Evolutionary conservation across 140 eudicot species (phyloP).

Genomic region (Erigeron philadelphicus): DNA sequence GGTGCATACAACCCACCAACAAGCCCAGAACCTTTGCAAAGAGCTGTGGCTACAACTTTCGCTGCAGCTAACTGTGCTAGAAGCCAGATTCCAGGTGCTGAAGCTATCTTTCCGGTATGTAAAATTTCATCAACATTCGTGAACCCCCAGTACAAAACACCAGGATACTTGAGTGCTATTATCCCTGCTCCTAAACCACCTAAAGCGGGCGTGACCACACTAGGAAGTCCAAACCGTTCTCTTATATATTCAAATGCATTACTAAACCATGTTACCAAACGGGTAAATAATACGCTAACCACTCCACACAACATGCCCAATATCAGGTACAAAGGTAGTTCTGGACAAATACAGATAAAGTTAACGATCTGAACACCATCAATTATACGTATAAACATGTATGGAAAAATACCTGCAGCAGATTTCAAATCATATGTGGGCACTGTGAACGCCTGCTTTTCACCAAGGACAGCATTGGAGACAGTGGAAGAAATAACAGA

Average conservation of each 20-base stretch:
- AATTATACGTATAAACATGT: background rate
- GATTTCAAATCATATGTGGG: constrained; percentile 95
- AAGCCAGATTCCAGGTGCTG: constrained; percentile 98
- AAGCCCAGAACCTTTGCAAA: constrained; percentile 94
- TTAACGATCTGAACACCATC: background rate
- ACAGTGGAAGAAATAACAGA: constrained; percentile 96
- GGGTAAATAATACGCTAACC: constrained; percentile 82
- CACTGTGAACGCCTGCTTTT: constrained; percentile 96
- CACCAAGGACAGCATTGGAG: constrained; percentile 85
- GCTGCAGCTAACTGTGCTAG: constrained; percentile 90
- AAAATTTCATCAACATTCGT: constrained; percentile 92
- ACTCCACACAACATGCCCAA: constrained; percentile 98
- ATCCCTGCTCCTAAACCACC: constrained; percentile 96
- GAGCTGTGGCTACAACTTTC: constrained; percentile 92
- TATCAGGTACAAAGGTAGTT: constrained; percentile 83
- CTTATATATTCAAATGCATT: constrained; percentile 61
- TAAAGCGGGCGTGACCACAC: constrained; percentile 86
- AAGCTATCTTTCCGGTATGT: constrained; percentile 90
- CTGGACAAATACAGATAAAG: constrained; percentile 36
- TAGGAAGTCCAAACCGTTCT: constrained; percentile 73
- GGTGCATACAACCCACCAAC: constrained; percentile 99
- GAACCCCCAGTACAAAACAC: constrained; percentile 93
- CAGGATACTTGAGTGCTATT: constrained; percentile 91
- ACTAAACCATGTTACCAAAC: constrained; percentile 71
- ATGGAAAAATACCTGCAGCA: constrained; percentile 78